Evolutionary conservation across 2,329 filamentous ascomycete genomes (phyloP).

Genomic region (Botrytis aclada): DNA sequence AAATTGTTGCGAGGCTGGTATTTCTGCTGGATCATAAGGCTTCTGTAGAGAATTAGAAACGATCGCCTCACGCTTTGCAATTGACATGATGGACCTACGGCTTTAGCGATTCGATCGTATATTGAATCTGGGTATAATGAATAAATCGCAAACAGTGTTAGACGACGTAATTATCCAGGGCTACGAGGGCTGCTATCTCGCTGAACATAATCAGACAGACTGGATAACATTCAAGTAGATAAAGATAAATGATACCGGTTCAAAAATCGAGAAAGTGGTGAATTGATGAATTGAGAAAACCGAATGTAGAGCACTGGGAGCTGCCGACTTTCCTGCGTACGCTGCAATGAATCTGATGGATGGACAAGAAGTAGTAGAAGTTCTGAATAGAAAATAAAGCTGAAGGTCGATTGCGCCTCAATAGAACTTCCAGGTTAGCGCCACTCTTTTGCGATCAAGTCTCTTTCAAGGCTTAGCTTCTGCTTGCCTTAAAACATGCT

Average conservation of each 20-base stretch:
- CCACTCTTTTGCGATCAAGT: slow-evolving; percentile 17
- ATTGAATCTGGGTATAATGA: not conserved
- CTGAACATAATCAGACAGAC: slow-evolving; percentile 20
- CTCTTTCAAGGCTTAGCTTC: slow-evolving; percentile 18
- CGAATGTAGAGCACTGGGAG: not conserved
- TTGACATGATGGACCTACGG: slow-evolving; percentile 14
- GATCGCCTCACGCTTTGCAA: slow-evolving; percentile 6
- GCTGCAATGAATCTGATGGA: not conserved
- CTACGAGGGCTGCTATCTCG: slow-evolving; percentile 6
- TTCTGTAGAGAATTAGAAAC: slow-evolving; percentile 21
- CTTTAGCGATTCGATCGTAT: slow-evolving; percentile 13
- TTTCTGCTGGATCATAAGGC: slow-evolving; percentile 26
- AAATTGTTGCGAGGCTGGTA: slow-evolving; percentile 20
- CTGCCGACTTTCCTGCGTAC: not conserved
- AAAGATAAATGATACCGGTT: not conserved
- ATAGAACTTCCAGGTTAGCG: slow-evolving; percentile 16
- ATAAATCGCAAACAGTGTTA: not conserved
- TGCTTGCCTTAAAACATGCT: not conserved
- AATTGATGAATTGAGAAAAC: not conserved
- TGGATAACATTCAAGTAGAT: slow-evolving; percentile 10
- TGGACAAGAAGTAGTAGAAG: not conserved
- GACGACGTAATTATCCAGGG: slow-evolving; percentile 15
- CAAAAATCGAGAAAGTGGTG: not conserved
- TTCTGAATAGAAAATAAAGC: slow-evolving; percentile 9
- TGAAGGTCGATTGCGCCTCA: slow-evolving; percentile 19